Evolutionary conservation across 768 basidiomycete species (phyloP).

Genomic region (Candolleomyces eurysporus): DNA sequence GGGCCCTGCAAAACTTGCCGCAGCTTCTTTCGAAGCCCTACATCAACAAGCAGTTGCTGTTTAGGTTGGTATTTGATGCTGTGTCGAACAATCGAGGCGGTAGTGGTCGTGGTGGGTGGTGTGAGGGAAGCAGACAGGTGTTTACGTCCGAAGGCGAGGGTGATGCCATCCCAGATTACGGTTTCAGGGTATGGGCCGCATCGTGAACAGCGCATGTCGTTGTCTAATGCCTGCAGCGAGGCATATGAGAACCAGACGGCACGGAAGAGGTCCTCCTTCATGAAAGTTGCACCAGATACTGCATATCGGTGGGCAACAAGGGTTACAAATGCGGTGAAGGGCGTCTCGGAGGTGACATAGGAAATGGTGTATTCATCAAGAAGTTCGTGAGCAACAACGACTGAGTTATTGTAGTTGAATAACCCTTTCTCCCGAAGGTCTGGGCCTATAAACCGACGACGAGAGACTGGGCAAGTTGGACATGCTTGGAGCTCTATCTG

Average conservation of each 20-base stretch:
- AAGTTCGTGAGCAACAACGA: slow-evolving; percentile 28
- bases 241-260: slow-evolving; percentile 32
- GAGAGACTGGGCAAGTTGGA: slow-evolving; percentile 5
- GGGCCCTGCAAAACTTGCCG: neutral
- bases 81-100: slow-evolving; percentile 2
- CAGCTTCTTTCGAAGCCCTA: neutral
- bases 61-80: slow-evolving; percentile 6
- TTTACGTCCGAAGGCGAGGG: slow-evolving; percentile 26
- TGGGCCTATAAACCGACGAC: slow-evolving; percentile 23
- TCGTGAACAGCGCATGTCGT: slow-evolving; percentile 21
- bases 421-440: slow-evolving; percentile 24
- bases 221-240: slow-evolving; percentile 14
- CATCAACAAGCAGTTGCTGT: slow-evolving; percentile 1
- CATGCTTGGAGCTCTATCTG: slow-evolving; percentile 16
- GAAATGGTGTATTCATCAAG: slow-evolving; percentile 30
- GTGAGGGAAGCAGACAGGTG: slow-evolving; percentile 20
- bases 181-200: slow-evolving; percentile 26
- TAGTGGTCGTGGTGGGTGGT: slow-evolving; percentile 19
- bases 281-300: slow-evolving; percentile 16
- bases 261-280: slow-evolving; percentile 25
- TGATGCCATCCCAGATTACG: slow-evolving; percentile 32
- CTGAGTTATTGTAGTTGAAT: slow-evolving; percentile 32
- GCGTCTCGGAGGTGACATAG: slow-evolving; percentile 32
- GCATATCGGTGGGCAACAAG: slow-evolving; percentile 18
- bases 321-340: slow-evolving; percentile 27